Base-by-base conservation (phyloP, 2,329 filamentous ascomycete species). In the Fusarium sp. region DNA sequence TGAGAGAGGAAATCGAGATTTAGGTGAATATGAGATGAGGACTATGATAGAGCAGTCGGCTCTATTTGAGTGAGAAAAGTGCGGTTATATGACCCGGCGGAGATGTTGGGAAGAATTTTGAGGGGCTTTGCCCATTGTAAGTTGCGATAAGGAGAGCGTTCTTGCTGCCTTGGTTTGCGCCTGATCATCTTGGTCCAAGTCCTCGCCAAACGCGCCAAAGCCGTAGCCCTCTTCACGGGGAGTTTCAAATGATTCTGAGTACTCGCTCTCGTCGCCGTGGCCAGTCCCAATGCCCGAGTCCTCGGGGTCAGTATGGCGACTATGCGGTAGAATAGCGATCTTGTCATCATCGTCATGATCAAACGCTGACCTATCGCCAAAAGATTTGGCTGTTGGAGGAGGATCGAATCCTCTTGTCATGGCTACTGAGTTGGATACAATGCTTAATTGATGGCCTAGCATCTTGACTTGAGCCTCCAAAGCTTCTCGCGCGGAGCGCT, bases 101-200 rank as follows among this genome's bases (percentile, higher is more conserved):
- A 57, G 45, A 48, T 63, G 52, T 42, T 68, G 71, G 9, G 67
- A 61, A 43, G 63, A 53, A 29, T 51, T 58, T 36, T 64, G 62
- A 14, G 62, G 43, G 44, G 51, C 56, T 41, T 60, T 68, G 11
- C 58, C 76, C 64, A 83, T 75, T 1, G 85, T 88, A 65, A 88
- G 72, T 69, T 86, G 84, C 57, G 84, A 85, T 10, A 89, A 77
- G 25, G 84, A 90, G 68, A 92, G 79, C 38, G 86, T 88, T 62
- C 84, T 83, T 19, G 84, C 85, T 2, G 87, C 85, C 70, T 78
- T 84, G 60, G 83, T 82, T 46, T 75, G 73, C 41, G 72, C 74
- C 17, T 73, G 67, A 9, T 75, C 73, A 45, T 77, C 75, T 17
- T 76, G 76, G 23, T 76, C 76, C 59, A 78, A 72, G 67, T 78